These are phyloP conservation scores for Ogataea sp. DNA, from an alignment of 805 yeast species.

Conservation along the genomic window DNA sequence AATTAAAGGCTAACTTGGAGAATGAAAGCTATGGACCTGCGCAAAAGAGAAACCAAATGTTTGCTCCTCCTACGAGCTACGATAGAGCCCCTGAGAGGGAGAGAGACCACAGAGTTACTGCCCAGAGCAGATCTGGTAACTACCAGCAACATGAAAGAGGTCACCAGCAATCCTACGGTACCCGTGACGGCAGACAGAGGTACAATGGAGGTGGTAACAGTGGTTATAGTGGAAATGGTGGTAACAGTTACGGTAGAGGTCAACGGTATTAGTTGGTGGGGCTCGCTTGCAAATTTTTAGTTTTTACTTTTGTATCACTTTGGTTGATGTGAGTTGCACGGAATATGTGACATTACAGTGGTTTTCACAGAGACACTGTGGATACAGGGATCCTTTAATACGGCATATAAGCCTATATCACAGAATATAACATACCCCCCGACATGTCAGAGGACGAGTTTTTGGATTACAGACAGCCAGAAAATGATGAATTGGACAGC, in stretches of 20 bases:
- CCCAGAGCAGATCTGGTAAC: neutral
- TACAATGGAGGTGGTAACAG: neutral
- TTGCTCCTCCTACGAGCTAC: conserved; percentile 13
- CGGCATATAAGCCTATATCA: too few species aligned
- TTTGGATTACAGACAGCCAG: conserved; percentile 9
- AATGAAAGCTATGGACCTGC: conserved; percentile 1
- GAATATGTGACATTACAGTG: too few species aligned
- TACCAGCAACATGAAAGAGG: neutral
- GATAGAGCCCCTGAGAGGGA: neutral
- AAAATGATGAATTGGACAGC: conserved; percentile 32
- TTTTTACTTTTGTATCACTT: too few species aligned
- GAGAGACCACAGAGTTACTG: neutral
- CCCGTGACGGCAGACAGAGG: neutral
- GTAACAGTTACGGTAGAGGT: neutral
- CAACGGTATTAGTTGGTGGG: neutral
- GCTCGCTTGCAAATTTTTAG: too few species aligned
- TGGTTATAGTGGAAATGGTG: neutral
- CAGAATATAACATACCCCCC: neutral
- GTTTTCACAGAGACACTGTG: too few species aligned
- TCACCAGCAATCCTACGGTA: neutral
- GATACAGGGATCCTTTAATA: too few species aligned
- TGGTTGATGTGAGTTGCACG: too few species aligned
- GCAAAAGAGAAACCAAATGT: conserved; percentile 6
- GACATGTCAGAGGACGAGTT: neutral
- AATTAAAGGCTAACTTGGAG: neutral